Base-by-base conservation (phyloP, 129 eudicot species). In the Rutidosis leptorrhynchoides region DNA sequence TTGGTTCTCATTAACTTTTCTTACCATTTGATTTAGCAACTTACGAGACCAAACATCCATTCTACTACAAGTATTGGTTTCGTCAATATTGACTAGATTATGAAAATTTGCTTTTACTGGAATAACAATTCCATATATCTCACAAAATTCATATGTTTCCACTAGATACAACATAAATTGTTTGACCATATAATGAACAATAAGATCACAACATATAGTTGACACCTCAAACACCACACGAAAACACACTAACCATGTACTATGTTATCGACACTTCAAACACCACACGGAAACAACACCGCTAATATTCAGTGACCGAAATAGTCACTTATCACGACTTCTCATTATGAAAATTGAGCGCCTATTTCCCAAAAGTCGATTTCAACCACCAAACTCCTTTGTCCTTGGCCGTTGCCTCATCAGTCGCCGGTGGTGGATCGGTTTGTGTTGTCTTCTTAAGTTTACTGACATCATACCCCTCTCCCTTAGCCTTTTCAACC, bases 311-410 rank as follows among this genome's bases (percentile, higher is more conserved):
- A 52, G 22, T 29, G 16, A 37, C 54, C 17, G 15, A 17, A 42
- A 46, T 23, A 11, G 16, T 17, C 14, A 32, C 35, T 24, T 25
- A 16, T 37, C n/a, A 37, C 17, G 30, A 9, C 9, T 42, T 70
- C 40, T 35, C 16, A 11, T 33, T 32, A 3, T n/a, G n/a, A n/a
- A n/a, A n/a, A n/a, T n/a, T 19, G 2, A 29, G 0, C n/a, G n/a
- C 59, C 62, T 68, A 87, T 40, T 68, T 88, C 8, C 98, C 98
- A 0, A 93, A 33, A 17, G 89, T 12, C 2, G 95, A 93, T 71
- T 93, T 89, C 45, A 86, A 23, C 98, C 98, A 93, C 98, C 98
- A 93, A 11, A 86, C 45, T 42, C 98, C 98, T 74, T 84, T 89
- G 23, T 83, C 78, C 30, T 92, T 95, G 58, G 74, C 60, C 1